phyloP scores from a whole-genome alignment of 805 yeast genomes.

The Metschnikowia continentalis region DNA sequence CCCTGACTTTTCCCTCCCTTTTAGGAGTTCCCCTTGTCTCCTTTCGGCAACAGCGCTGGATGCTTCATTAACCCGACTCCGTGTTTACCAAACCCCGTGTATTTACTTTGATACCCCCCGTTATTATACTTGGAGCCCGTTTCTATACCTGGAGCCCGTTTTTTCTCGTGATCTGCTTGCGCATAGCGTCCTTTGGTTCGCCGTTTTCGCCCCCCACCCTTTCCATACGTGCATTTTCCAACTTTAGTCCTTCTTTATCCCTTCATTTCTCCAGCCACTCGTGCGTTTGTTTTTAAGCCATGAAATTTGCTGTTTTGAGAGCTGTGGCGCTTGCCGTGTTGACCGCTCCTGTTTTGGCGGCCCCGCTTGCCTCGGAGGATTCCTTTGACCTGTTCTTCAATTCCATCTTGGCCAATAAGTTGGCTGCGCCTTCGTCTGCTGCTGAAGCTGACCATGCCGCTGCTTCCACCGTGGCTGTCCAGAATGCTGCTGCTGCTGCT shows the following conservation, averaged over 20 bases:
- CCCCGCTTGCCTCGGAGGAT: slow-evolving; percentile 1
- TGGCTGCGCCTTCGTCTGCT: not conserved
- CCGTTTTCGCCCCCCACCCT: not conserved
- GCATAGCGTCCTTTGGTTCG: not conserved
- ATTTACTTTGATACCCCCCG: too few species aligned
- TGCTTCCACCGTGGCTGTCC: too few species aligned
- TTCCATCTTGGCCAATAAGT: not conserved
- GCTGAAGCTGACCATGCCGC: not conserved
- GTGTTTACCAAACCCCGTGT: not conserved
- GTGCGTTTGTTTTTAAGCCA: not conserved
- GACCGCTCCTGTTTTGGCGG: slow-evolving; percentile 8
- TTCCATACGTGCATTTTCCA: slow-evolving; percentile 7
- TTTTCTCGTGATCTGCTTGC: too few species aligned
- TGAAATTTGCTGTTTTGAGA: slow-evolving; percentile 6
- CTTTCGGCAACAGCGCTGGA: slow-evolving; percentile 1
- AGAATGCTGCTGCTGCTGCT: too few species aligned
- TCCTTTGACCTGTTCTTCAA: not conserved
- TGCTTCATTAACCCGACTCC: not conserved
- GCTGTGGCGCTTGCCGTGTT: slow-evolving; percentile 7
- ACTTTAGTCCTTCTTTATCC: slow-evolving; percentile 24
- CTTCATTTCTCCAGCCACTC: not conserved
- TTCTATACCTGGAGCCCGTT: too few species aligned
- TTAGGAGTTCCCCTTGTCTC: not conserved
- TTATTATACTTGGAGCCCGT: too few species aligned
- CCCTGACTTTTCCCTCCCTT: not conserved